Evolutionary conservation across 1,139 yeast species (phyloP), one percentile per base, ranked within the genome.

Genomic region (Candida neerlandica): DNA sequence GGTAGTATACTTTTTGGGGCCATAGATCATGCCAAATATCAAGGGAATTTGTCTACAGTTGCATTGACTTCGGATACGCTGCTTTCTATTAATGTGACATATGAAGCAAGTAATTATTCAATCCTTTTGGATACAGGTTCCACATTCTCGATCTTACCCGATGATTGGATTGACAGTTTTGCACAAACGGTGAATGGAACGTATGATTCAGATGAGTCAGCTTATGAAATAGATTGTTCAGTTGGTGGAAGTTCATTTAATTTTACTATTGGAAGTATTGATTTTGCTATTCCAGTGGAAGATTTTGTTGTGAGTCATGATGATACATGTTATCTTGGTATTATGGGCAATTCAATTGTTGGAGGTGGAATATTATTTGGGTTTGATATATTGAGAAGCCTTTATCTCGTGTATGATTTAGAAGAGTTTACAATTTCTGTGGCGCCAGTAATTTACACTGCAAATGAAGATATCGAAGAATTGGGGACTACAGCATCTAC

Each of bases 61-160:
- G 68, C 70, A 2, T 55, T 65, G 41, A 19, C 39, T 12, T 12
- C 37, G 1, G 39, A 37, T 10, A 32, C 12, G 2, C 18, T 11
- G 15, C 29, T 38, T 26, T 27, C 34, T 4, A 39, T 49, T 5
- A 33, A 47, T 23, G 45, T 35, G 21, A 38, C 44, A 6, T 27
- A 49, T 12, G 14, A 43, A 11, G 40, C n/a, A 11, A 30, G 5
- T 11, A 10, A 23, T 7, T 27, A 45, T 30, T 27, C 39, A n/a
- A 52, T 48, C 2, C 41, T 51, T 42, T 65, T 86, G 40, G 94
- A 86, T 64, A 80, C 89, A 2, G 94, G 94, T 42, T 80, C 91
- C 7, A 81, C 91, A 2, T 65, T 82, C 44, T 73, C 86, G 4
- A 78, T 76, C 55, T 63, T 84, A 1, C 87, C 89, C 18, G 45